phyloP scores from a whole-genome alignment of 2,329 filamentous ascomycete genomes.

The Fusarium tjaetaba region DNA sequence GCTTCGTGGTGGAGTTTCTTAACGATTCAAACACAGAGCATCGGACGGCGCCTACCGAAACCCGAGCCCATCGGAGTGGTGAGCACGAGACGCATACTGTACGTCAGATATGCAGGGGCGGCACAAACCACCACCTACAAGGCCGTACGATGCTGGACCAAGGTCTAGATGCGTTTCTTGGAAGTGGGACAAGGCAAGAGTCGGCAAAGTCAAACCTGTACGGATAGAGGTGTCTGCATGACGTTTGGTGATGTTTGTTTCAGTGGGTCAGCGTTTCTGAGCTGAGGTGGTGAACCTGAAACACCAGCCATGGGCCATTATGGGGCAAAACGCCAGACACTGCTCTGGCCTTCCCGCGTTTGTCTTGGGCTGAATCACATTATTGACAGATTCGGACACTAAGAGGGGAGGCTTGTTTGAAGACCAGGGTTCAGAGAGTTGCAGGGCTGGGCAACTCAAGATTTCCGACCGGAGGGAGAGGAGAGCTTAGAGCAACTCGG shows the following conservation, averaged over 20 bases:
- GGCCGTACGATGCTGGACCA: slow-evolving; percentile 23
- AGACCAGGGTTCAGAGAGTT: slow-evolving; percentile 24
- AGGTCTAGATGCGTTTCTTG: slow-evolving; percentile 28
- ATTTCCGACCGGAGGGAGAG: neutral
- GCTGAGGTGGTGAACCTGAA: slow-evolving; percentile 39
- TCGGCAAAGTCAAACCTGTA: neutral
- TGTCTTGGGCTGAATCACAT: slow-evolving; percentile 29
- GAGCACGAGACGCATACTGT: slow-evolving; percentile 26
- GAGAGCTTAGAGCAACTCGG: neutral
- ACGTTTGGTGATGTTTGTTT: slow-evolving; percentile 40
- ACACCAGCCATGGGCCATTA: slow-evolving; percentile 37
- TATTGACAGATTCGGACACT: slow-evolving; percentile 19
- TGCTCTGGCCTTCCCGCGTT: slow-evolving; percentile 16
- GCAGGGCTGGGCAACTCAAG: slow-evolving; percentile 12
- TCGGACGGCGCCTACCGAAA: slow-evolving; percentile 37
- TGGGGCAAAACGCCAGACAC: slow-evolving; percentile 29
- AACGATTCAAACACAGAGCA: slow-evolving; percentile 2
- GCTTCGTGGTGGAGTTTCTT: slow-evolving; percentile 6
- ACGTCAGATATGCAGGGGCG: slow-evolving; percentile 28
- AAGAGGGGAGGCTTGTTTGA: slow-evolving; percentile 32
- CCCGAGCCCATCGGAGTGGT: slow-evolving; percentile 16
- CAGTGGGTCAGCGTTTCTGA: slow-evolving; percentile 34
- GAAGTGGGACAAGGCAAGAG: slow-evolving; percentile 20
- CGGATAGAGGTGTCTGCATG: slow-evolving; percentile 20
- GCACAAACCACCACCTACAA: slow-evolving; percentile 19